These are phyloP conservation scores for Coemansia sp. DNA, from an alignment of 192 early-diverging fungal genomes.

Conservation along the genomic window DNA sequence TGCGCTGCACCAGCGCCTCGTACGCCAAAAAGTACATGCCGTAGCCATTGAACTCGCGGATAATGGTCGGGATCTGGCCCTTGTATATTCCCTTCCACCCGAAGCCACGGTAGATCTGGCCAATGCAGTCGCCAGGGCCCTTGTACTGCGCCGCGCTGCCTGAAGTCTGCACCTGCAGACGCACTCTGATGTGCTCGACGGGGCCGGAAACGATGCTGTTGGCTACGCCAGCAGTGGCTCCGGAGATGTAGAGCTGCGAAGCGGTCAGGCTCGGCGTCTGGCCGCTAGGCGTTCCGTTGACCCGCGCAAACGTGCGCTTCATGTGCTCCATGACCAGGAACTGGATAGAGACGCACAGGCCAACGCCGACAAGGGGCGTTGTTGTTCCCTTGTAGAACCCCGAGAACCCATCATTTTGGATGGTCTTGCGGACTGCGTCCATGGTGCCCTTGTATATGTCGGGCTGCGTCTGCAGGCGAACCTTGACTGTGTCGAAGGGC, in stretches of 20 bases:
- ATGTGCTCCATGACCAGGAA: slow-evolving; percentile 84
- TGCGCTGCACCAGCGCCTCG: slow-evolving; percentile 81
- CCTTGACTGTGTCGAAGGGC: slow-evolving; percentile 81
- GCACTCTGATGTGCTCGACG: slow-evolving; percentile 93
- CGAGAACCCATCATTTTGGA: slow-evolving; percentile 71
- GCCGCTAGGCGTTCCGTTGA: slow-evolving; percentile 56
- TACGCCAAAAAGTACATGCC: slow-evolving; percentile 93
- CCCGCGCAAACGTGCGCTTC: slow-evolving; percentile 71
- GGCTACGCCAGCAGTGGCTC: slow-evolving; percentile 81
- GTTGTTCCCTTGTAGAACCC: slow-evolving; percentile 95
- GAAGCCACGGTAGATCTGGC: slow-evolving; percentile 71
- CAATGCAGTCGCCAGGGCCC: slow-evolving; percentile 82
- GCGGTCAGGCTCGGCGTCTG: slow-evolving; percentile 58
- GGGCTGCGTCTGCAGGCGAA: slow-evolving; percentile 92
- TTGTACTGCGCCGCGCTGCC: slow-evolving; percentile 55
- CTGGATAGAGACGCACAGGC: slow-evolving; percentile 97
- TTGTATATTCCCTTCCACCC: slow-evolving; percentile 85
- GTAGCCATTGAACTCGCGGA: slow-evolving; percentile 89
- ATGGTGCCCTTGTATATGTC: slow-evolving; percentile 74
- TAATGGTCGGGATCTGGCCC: slow-evolving; percentile 81
- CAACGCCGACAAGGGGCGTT: slow-evolving; percentile 90
- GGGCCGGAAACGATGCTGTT: slow-evolving; percentile 89
- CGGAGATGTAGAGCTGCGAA: slow-evolving; percentile 80
- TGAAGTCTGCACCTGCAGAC: slow-evolving; percentile 88
- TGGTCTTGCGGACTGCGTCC: slow-evolving; percentile 85